Conservation (phyloP, 768 basidiomycete species). For the Hortiboletus campestris region DNA sequence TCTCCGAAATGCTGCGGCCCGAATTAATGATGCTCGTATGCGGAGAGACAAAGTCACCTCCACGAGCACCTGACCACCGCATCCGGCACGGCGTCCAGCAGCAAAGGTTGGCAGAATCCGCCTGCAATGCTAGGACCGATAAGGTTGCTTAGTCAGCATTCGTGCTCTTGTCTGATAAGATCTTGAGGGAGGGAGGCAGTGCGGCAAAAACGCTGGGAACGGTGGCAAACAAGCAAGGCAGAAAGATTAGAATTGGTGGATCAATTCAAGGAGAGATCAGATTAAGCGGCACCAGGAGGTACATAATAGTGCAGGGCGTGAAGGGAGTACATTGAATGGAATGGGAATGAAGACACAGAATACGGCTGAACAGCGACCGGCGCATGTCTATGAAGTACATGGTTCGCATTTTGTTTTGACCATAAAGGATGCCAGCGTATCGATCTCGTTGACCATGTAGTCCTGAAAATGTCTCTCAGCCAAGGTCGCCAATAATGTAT, state of each 20-base stretch:
- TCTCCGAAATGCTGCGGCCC: background rate
- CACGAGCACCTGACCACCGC: too few species aligned
- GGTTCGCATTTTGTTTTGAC: constrained; percentile 59
- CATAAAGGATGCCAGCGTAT: constrained; percentile 81
- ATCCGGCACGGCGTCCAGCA: too few species aligned
- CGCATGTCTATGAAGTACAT: constrained; percentile 19
- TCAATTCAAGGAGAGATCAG: background rate
- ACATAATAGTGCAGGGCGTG: background rate
- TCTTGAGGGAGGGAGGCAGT: background rate
- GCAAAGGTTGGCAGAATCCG: too few species aligned
- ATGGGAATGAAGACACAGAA: constrained; percentile 4
- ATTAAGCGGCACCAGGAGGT: background rate
- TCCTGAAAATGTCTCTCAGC: constrained; percentile 75
- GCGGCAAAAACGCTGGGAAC: background rate
- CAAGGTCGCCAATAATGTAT: constrained; percentile 62
- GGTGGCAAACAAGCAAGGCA: background rate
- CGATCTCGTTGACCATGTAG: constrained; percentile 64
- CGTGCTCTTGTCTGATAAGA: constrained; percentile 25
- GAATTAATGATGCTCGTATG: background rate
- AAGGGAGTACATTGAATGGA: constrained; percentile 17
- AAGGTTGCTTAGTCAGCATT: constrained; percentile 21
- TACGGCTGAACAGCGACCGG: constrained; percentile 16
- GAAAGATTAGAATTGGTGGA: background rate
- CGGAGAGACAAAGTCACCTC: background rate
- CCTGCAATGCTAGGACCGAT: too few species aligned